A percentile compares a stretch with the other conserved stretches of the same genome.
Evolutionary conservation across 768 basidiomycete genomes (phyloP).

Genomic region (Rhizopogon salebrosus): DNA sequence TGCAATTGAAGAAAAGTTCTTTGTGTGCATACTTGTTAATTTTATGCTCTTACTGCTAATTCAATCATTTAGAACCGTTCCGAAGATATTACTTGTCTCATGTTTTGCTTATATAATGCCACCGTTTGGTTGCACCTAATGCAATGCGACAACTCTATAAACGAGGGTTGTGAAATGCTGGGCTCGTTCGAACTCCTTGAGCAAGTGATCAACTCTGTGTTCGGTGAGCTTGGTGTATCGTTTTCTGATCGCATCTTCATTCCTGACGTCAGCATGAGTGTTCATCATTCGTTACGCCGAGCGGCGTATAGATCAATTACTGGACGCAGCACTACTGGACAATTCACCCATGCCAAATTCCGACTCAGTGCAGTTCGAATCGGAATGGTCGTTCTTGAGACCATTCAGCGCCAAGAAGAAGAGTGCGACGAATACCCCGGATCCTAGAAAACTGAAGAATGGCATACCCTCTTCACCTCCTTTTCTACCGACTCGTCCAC

Average conservation of each 20-base stretch:
- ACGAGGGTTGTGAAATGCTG: slow-evolving; percentile 74
- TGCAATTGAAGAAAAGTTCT: slow-evolving; percentile 86
- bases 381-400: slow-evolving; percentile 91
- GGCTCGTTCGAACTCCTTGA: slow-evolving; percentile 83
- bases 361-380: slow-evolving; percentile 86
- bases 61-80: slow-evolving; percentile 55
- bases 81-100: slow-evolving; percentile 79
- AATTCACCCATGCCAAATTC: slow-evolving; percentile 75
- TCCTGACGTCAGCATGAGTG: slow-evolving; percentile 41
- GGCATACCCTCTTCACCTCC: slow-evolving; percentile 43
- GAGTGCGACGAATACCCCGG: slow-evolving; percentile 18
- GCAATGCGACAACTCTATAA: slow-evolving; percentile 76
- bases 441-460: slow-evolving; percentile 26
- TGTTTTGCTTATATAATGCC: slow-evolving; percentile 94
- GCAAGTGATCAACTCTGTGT: slow-evolving; percentile 91
- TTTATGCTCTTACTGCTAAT: slow-evolving; percentile 4
- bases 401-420: slow-evolving; percentile 66
- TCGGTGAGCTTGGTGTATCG: slow-evolving; percentile 48
- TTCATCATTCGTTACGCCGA: slow-evolving; percentile 94
- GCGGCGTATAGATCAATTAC: slow-evolving; percentile 76
- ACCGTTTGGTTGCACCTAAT: slow-evolving; percentile 89
- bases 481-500: slow-evolving; percentile 41
- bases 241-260: slow-evolving; percentile 4
- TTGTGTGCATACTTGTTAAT: slow-evolving; percentile 49
- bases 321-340: slow-evolving; percentile 81